Conservation (phyloP, 1,284 basidiomycete genomes). For the Microbotryum intermedium region DNA sequence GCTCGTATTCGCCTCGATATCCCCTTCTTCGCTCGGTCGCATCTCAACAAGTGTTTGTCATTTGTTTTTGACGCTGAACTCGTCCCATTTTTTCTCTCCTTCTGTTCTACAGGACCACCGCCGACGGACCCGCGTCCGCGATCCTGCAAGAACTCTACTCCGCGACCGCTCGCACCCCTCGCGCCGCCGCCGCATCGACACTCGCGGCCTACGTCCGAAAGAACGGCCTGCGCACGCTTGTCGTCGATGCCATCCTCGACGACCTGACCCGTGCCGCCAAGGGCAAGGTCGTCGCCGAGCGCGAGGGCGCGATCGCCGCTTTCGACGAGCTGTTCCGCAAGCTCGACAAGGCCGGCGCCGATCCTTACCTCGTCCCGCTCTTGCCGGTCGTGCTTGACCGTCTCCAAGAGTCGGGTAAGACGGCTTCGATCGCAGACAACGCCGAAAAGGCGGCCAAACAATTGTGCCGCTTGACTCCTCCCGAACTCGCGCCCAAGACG, state of each 20-base stretch:
- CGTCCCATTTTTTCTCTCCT: too few relatives aligned
- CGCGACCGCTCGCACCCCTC: constrained; percentile 28
- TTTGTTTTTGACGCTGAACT: too few relatives aligned
- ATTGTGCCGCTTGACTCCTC: constrained; percentile 73
- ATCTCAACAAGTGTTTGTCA: too few relatives aligned
- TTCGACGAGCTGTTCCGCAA: constrained; percentile 53
- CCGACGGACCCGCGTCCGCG: constrained; percentile 29
- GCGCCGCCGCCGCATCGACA: constrained; percentile 37
- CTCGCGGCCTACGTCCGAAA: constrained; percentile 39
- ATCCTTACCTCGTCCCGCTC: constrained; percentile 71
- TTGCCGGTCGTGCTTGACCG: constrained; percentile 74
- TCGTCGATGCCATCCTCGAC: constrained; percentile 38
- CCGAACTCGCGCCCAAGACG: constrained; percentile 64
- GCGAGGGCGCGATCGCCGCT: constrained; percentile 49
- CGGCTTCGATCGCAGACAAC: constrained; percentile 63
- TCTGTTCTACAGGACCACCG: not conserved
- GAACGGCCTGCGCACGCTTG: constrained; percentile 37
- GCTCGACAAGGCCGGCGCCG: constrained; percentile 60
- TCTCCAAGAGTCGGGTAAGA: constrained; percentile 78
- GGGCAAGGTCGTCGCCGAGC: constrained; percentile 84
- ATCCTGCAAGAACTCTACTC: constrained; percentile 33
- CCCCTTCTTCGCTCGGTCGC: too few relatives aligned
- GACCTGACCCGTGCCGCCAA: constrained; percentile 57
- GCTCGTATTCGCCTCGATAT: too few relatives aligned
- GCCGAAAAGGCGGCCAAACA: constrained; percentile 75